phyloP scores from a whole-genome alignment of 2,329 filamentous ascomycete species.

The Penicillium sp. region DNA sequence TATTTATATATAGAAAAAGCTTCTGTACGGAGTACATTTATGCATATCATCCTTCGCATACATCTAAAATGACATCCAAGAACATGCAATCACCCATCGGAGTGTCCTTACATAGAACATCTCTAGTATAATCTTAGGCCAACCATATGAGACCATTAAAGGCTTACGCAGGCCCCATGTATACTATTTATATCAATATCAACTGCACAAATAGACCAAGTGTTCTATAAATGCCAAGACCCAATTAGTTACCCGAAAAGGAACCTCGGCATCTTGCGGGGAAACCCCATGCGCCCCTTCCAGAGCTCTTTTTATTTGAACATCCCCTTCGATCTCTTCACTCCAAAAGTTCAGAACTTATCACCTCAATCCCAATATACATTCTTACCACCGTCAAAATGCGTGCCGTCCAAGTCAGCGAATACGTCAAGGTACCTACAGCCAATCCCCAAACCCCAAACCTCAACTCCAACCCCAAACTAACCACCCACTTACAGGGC shows the following conservation, averaged over 20 bases:
- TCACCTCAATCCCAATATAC: not conserved
- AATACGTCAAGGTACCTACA: conserved; percentile 68
- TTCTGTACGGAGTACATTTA: not conserved
- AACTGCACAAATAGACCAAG: not conserved
- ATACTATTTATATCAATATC: not conserved
- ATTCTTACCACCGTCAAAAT: conserved; percentile 52
- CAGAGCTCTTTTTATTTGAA: not conserved
- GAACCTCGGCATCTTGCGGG: conserved; percentile 27
- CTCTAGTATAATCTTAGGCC: not conserved
- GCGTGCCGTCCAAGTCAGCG: conserved; percentile 70
- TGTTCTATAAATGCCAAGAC: conserved; percentile 3
- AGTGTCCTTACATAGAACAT: not conserved
- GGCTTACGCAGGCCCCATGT: not conserved
- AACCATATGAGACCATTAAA: not conserved
- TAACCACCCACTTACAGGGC: conserved; percentile 52
- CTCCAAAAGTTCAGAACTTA: not conserved
- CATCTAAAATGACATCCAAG: not conserved
- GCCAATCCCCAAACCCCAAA: not conserved
- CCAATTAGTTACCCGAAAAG: conserved; percentile 17
- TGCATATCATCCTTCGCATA: not conserved
- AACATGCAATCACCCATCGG: no score
- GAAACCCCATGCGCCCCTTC: conserved; percentile 8
- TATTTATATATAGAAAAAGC: not conserved
- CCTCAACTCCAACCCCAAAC: conserved; percentile 4
- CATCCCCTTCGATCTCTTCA: not conserved